Conservation (phyloP, 768 basidiomycete genomes). For the Collybia mongolica region DNA sequence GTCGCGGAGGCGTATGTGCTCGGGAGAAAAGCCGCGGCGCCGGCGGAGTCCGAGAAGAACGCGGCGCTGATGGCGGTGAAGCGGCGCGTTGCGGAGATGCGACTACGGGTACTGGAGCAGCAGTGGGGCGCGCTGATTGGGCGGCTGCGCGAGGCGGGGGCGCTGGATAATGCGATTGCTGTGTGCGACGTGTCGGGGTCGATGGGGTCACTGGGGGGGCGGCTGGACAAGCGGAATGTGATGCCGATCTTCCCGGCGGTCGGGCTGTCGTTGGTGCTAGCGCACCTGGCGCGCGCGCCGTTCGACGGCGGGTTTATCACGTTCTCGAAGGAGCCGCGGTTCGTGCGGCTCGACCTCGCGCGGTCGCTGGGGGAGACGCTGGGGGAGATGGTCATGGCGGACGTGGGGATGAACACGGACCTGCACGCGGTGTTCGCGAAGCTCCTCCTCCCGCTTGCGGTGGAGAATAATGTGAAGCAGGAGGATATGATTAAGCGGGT, state of each 20-base stretch:
- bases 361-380: slow-evolving; percentile 36
- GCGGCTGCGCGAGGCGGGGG: slow-evolving; percentile 49
- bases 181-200: slow-evolving; percentile 76
- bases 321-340: slow-evolving; percentile 52
- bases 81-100: slow-evolving; percentile 28
- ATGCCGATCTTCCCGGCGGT: slow-evolving; percentile 61
- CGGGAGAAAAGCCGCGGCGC: not conserved
- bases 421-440: slow-evolving; percentile 59
- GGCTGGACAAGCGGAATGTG: slow-evolving; percentile 7
- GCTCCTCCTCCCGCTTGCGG: slow-evolving; percentile 61
- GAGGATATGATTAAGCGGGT: slow-evolving; percentile 77
- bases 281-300: slow-evolving; percentile 60
- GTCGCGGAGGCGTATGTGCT: slow-evolving; percentile 34
- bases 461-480: slow-evolving; percentile 50
- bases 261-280: slow-evolving; percentile 64
- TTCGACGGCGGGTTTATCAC: slow-evolving; percentile 70
- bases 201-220: slow-evolving; percentile 45
- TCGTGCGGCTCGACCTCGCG: slow-evolving; percentile 45
- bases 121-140: slow-evolving; percentile 67
- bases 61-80: slow-evolving; percentile 23
- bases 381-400: slow-evolving; percentile 26
- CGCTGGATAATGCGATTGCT: slow-evolving; percentile 61
- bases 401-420: slow-evolving; percentile 63
- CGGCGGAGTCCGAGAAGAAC: slow-evolving; percentile 12
- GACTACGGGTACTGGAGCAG: slow-evolving; percentile 50